Base-by-base conservation (phyloP, 2,329 filamentous ascomycete species). In the Hypoxylon sp. region DNA sequence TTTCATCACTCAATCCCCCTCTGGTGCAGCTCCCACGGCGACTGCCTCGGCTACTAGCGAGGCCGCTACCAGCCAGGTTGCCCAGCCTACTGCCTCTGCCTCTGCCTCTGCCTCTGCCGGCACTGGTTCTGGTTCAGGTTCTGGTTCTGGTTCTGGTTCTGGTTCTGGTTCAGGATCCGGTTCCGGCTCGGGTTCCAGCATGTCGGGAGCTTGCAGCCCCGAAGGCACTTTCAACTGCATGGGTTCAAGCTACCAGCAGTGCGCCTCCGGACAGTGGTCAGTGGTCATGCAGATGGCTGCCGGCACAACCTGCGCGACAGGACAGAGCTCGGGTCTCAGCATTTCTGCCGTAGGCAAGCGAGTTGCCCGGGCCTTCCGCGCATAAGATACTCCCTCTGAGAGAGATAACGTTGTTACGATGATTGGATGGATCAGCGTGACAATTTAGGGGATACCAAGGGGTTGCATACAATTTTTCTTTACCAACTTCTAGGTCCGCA, bases 141-240 rank as follows among this genome's bases (percentile, higher is more conserved):
- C 35, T 1, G 35, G 39, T 3, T 42, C 39, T 0, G 39, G 39
- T 2, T 44, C 39, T 1, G 39, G 39, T 54, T 68, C 73, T 63
- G 42, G 69, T 44, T 74, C 74, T n/a, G 72, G 74, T 13, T 71
- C 77, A 3, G 72, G 75, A 8, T 72, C 77, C 3, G 71, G 75
- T 9, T 72, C 75, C 9, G 67, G 70, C 1, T 59, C 74, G 2
- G 54, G 63, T 31, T 67, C 67, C 66, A 77, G 71, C 0, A 68
- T 81, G 24, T 72, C 84, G 1, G 78, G 82, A 17, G 78, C 83
- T 0, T 88, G 86, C 77, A 72, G 81, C 6, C 51, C 70, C 0
- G 85, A 87, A 50, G 87, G 86, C 1, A 74, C 76, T 10, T 89
- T 84, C 84, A 87, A 87, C 80, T 89, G 87, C 70, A 78, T 88